Evolutionary conservation across 768 basidiomycete genomes (phyloP).

Genomic region (Trametes sanguinea): DNA sequence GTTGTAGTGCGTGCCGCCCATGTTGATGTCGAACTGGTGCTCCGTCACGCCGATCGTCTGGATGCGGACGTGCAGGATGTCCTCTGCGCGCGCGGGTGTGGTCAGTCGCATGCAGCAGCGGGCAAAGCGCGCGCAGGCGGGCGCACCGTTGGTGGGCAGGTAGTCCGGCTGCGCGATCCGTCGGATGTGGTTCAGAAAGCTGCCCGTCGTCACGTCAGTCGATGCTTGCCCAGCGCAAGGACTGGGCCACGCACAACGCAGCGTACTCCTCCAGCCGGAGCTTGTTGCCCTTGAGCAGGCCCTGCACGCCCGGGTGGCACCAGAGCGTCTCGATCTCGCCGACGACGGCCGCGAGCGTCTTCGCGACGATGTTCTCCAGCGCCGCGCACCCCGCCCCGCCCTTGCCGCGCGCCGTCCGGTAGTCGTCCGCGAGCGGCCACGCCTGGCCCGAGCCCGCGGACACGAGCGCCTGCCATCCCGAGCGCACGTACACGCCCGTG

Average conservation of each 20-base stretch:
- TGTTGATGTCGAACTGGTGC: slow-evolving; percentile 68
- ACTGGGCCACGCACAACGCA: slow-evolving; percentile 75
- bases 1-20: slow-evolving; percentile 62
- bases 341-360: slow-evolving; percentile 50
- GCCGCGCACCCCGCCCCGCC: slow-evolving; percentile 37
- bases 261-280: slow-evolving; percentile 76
- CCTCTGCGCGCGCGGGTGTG: slow-evolving; percentile 45
- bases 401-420: slow-evolving; percentile 33
- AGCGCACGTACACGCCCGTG: slow-evolving; percentile 64
- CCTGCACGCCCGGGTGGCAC: slow-evolving; percentile 65
- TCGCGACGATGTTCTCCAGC: slow-evolving; percentile 51
- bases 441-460: slow-evolving; percentile 42
- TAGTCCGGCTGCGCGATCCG: slow-evolving; percentile 73
- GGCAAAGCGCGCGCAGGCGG: background rate
- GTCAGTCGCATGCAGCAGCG: background rate
- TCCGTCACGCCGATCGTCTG: slow-evolving; percentile 82
- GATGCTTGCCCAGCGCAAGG: no score
- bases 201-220: slow-evolving; percentile 29
- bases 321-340: slow-evolving; percentile 65
- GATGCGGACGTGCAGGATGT: slow-evolving; percentile 76
- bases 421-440: slow-evolving; percentile 40
- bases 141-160: slow-evolving; percentile 65
- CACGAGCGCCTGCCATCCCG: slow-evolving; percentile 70
- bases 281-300: slow-evolving; percentile 56
- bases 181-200: slow-evolving; percentile 67